A percentile compares a stretch with the other conserved stretches of the same genome.
phyloP scores from a whole-genome alignment of 2,329 filamentous ascomycete genomes.

The Pseudogymnoascus sp. region DNA sequence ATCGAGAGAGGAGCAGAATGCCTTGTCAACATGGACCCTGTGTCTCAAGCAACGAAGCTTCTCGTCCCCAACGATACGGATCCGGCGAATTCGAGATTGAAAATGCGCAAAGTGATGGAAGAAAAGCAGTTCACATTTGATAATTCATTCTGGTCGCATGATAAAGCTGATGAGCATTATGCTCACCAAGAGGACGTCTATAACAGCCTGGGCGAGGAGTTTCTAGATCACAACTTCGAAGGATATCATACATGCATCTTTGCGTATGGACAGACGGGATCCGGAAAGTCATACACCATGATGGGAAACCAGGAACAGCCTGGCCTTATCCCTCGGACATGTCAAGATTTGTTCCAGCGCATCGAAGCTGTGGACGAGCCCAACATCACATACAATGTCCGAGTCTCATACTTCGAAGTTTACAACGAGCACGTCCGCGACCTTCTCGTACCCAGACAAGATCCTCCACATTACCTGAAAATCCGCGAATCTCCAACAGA shows the following conservation, averaged over 20 bases:
- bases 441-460: constrained; percentile 66
- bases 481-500: constrained; percentile 93
- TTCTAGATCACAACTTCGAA: constrained; percentile 98
- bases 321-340: constrained; percentile 88
- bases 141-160: constrained; percentile 96
- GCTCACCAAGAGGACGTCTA: constrained; percentile 91
- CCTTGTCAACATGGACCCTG: constrained; percentile 83
- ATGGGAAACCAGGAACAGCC: constrained; percentile 85
- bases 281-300: constrained; percentile 96
- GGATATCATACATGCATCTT: constrained; percentile 99
- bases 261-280: constrained; percentile 94
- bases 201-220: constrained; percentile 88
- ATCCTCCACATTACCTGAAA: constrained; percentile 85
- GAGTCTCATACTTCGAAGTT: constrained; percentile 97
- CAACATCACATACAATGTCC: constrained; percentile 92
- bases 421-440: constrained; percentile 99
- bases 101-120: constrained; percentile 66
- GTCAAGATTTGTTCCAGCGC: constrained; percentile 88
- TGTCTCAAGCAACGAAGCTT: constrained; percentile 76
- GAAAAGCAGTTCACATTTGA: constrained; percentile 94
- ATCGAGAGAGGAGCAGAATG: constrained; percentile 72
- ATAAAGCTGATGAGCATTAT: constrained; percentile 71
- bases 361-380: constrained; percentile 76
- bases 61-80: constrained; percentile 55
- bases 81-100: constrained; percentile 46